Evolutionary conservation across 495 filamentous ascomycete species (phyloP).

Genomic region (Aspergillus hancockii): DNA sequence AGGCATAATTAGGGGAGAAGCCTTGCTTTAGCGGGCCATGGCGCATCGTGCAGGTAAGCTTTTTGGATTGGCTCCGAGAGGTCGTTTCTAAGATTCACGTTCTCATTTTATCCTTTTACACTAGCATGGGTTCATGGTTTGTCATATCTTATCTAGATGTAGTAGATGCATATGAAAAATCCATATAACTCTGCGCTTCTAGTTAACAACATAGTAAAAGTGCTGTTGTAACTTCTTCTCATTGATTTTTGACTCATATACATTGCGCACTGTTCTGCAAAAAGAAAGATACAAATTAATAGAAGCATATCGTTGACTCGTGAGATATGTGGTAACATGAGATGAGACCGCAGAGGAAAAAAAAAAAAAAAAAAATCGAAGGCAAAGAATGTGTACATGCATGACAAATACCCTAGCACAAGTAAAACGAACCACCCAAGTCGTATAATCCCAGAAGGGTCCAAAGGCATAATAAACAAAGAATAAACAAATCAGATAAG

Average conservation of each 20-base stretch:
- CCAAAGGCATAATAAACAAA: constrained; percentile 14
- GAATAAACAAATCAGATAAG: background rate
- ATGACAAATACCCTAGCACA: background rate
- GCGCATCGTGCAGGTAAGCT: background rate
- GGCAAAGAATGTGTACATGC: background rate
- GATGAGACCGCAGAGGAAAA: background rate
- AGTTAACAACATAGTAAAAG: too few relatives aligned
- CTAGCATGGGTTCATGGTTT: background rate
- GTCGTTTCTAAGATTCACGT: background rate
- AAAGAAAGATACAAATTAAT: constrained; percentile 2
- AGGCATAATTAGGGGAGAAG: too few relatives aligned
- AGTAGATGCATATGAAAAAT: too few relatives aligned
- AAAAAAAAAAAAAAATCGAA: background rate
- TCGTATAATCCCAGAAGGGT: background rate
- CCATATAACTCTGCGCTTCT: too few relatives aligned
- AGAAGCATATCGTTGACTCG: constrained; percentile 22
- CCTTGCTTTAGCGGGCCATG: background rate
- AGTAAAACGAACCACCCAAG: too few relatives aligned
- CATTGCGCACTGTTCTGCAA: background rate
- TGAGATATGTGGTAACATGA: constrained; percentile 13
- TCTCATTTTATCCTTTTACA: background rate
- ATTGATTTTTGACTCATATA: too few relatives aligned
- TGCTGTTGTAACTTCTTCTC: too few relatives aligned
- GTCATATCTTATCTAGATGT: too few relatives aligned
- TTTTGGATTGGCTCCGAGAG: background rate